These are phyloP conservation scores for Aspergillus sclerotioniger DNA, from an alignment of 495 filamentous ascomycete species.

Conservation along the genomic window DNA sequence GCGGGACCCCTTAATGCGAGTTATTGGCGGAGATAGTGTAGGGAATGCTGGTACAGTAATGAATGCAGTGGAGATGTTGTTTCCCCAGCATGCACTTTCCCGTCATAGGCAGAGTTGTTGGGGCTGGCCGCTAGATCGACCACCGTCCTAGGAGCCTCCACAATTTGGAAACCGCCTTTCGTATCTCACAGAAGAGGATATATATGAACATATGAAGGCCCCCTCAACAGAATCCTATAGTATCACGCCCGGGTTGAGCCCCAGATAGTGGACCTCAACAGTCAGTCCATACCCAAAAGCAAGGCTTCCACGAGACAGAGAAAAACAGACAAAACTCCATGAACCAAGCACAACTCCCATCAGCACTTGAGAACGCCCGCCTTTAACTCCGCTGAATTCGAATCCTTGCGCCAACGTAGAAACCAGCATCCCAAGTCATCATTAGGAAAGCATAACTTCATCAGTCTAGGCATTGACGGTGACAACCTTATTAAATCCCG, in stretches of 20 bases:
- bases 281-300: background rate
- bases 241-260: background rate
- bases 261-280: background rate
- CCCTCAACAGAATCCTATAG: background rate
- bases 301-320: background rate
- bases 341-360: background rate
- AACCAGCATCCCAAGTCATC: background rate
- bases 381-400: background rate
- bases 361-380: background rate
- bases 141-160: no score
- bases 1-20: background rate
- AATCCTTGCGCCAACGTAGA: background rate
- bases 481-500: slow-evolving; percentile 80
- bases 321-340: no score
- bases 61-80: no score
- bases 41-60: no score
- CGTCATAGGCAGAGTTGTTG: no score
- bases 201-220: background rate
- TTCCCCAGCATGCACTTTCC: background rate
- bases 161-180: no score
- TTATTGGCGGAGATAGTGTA: background rate
- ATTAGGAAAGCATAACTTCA: slow-evolving; percentile 15
- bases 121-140: no score
- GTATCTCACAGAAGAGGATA: no score
- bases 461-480: slow-evolving; percentile 55